Evolutionary conservation across 176 grass and related monocot genomes (phyloP).

Genomic region (Tuctoria greenei): DNA sequence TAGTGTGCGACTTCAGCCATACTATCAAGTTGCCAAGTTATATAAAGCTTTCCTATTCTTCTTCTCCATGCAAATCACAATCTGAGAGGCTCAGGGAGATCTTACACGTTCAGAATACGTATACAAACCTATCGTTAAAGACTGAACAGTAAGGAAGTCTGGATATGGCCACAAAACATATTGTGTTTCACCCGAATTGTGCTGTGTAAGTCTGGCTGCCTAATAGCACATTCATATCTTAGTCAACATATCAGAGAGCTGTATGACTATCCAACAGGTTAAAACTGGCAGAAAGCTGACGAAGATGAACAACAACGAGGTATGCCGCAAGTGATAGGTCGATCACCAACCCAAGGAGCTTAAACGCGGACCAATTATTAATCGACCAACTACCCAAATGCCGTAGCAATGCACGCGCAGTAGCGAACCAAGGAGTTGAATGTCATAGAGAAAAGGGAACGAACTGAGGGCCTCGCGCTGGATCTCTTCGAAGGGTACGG

Average conservation of each 20-base stretch:
- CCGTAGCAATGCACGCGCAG: constrained; percentile 20
- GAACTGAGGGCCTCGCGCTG: constrained; percentile 96
- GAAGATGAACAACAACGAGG: neutral
- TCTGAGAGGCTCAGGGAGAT: neutral
- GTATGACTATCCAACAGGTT: too few species aligned
- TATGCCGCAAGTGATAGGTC: neutral
- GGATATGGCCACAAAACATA: too few species aligned
- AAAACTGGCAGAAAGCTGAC: too few species aligned
- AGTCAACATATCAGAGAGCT: too few species aligned
- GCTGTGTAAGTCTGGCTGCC: too few species aligned
- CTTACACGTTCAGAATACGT: neutral
- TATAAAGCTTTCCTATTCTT: neutral
- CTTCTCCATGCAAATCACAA: neutral
- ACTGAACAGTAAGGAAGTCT: too few species aligned
- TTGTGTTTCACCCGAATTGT: too few species aligned
- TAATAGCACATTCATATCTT: too few species aligned
- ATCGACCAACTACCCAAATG: constrained; percentile 20
- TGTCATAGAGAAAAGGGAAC: neutral
- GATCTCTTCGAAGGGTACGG: constrained; percentile 95
- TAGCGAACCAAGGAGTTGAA: constrained; percentile 16
- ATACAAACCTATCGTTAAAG: too few species aligned
- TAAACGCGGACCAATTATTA: neutral
- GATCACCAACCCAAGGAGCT: neutral
- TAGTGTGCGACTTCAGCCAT: neutral
- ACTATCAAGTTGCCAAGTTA: neutral